phyloP scores from a whole-genome alignment of 2,329 filamentous ascomycete genomes.

The Hymenoscyphus fraxineus region DNA sequence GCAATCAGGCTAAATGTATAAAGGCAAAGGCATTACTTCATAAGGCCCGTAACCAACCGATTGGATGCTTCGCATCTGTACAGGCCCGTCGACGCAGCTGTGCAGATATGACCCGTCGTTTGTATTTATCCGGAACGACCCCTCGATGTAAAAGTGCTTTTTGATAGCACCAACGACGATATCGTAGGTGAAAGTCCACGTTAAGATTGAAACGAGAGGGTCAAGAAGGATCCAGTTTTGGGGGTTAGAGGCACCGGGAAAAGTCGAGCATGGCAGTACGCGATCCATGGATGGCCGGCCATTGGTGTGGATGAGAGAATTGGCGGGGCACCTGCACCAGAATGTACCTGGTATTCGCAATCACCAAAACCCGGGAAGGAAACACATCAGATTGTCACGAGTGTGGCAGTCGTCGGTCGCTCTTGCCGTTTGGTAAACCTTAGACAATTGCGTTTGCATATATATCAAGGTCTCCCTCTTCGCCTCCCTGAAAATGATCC shows the following conservation, averaged over 20 bases:
- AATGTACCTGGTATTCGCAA: neutral
- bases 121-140: neutral
- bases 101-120: neutral
- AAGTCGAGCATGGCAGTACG: neutral
- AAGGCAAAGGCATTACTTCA: neutral
- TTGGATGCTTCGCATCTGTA: neutral
- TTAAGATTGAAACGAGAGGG: neutral
- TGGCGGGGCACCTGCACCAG: neutral
- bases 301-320: neutral
- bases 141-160: neutral
- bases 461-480: neutral
- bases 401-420: neutral
- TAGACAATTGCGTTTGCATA: neutral
- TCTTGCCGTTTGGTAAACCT: neutral
- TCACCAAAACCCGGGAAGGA: neutral
- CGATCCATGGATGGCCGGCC: neutral
- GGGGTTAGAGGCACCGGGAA: neutral
- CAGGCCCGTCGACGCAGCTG: neutral
- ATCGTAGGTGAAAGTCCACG: neutral
- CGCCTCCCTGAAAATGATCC: neutral
- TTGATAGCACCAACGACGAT: neutral
- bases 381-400: neutral
- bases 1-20: neutral
- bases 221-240: neutral
- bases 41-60: neutral